Conservation (phyloP, 768 basidiomycete species). For the Phylloporus sp. region DNA sequence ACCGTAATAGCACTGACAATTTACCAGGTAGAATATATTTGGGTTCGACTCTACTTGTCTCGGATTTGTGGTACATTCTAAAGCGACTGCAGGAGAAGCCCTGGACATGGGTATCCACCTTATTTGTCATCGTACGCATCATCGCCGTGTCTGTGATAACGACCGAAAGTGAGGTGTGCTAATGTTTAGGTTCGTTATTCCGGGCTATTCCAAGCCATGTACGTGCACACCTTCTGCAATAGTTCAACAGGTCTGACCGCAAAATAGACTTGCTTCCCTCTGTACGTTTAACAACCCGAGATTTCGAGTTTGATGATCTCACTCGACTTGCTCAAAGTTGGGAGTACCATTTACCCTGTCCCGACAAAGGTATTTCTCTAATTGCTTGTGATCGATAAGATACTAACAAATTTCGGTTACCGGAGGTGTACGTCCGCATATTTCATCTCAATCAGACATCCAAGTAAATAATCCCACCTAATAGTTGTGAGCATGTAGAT, state of each 20-base stretch:
- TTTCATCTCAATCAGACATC: not conserved
- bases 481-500: not conserved
- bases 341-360: not conserved
- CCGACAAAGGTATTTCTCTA: not conserved
- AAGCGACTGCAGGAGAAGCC: not conserved
- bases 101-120: not conserved
- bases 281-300: not conserved
- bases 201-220: not conserved
- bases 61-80: not conserved
- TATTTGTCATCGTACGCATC: not conserved
- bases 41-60: not conserved
- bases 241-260: not conserved
- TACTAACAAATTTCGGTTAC: not conserved
- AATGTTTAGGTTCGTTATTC: not conserved
- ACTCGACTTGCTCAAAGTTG: not conserved
- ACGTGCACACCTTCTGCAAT: not conserved
- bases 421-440: not conserved
- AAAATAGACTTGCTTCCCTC: not conserved
- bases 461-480: not conserved
- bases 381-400: not conserved
- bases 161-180: not conserved
- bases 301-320: not conserved
- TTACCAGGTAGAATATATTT: constrained; percentile 1
- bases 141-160: not conserved
- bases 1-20: not conserved